Base-by-base conservation (phyloP, 768 basidiomycete species). In the Amanita muscaria region DNA sequence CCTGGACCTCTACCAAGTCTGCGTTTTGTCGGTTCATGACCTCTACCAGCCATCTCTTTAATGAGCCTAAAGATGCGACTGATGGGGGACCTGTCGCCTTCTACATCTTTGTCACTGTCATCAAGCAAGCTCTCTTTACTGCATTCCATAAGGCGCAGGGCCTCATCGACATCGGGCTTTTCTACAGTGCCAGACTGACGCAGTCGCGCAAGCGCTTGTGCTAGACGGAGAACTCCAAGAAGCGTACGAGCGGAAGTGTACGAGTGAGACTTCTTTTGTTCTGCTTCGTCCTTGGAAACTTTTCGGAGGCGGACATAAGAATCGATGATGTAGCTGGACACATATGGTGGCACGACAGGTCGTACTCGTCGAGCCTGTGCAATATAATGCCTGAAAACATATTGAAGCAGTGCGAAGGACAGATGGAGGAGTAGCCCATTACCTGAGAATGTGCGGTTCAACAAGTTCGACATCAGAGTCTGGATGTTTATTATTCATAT, bases 231-330 rank as follows among this genome's bases (percentile, higher is more conserved):
- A 37, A 98, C 83, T 42, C 88, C 96, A 29, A 99, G 82, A 5
- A 99, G 76, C 11, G 96, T 97, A 58, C 96, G 86, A 3, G 92
- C 88, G 9, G 96, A 98, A 11, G 92, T 94, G 66, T 98, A 98
- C 2, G 86, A 81, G 59, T 96, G 89, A 14, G 83, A 80, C 64
- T 88, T 91, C 60, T 90, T 87, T 51, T 83, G 76, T 40, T 80
- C 76, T 50, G 90, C 86, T 50, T 96, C 90, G 48, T 93, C 87
- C 61, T 93, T 92, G 39, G 88, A 86, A 41, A 83, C 72, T 62
- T 96, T 93, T 49, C 96, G 90, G 29, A 99, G 76, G 36, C 88
- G 87, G 44, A 98, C 96, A 57, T 98, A 98, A 1, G 90, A 87
- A 53, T 90, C 87, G 21, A 98, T 93, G 42, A 98, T 79, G 61